Percentiles rank a stretch among this genome's conserved stretches.
Evolutionary conservation across 441 rosid species (phyloP).

Genomic region (Populus hybrid): DNA sequence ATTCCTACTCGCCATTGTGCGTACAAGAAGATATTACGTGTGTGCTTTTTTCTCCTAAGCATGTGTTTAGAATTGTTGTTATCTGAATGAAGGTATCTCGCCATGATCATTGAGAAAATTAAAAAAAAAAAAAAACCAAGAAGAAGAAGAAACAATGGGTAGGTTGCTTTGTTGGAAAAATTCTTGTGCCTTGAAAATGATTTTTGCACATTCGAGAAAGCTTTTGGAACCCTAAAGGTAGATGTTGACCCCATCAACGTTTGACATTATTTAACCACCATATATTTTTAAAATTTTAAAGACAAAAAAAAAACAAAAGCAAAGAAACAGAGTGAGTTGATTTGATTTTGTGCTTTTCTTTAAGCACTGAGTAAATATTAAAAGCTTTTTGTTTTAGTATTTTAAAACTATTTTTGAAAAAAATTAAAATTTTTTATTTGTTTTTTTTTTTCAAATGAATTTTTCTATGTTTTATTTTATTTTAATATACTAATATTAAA

Average conservation of each 20-base stretch:
- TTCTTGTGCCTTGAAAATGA: slow-evolving; percentile 24
- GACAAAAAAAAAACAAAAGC: neutral
- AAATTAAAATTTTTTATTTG: too few species aligned
- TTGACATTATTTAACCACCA: slow-evolving; percentile 19
- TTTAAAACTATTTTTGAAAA: too few species aligned
- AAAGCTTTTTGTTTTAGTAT: too few species aligned
- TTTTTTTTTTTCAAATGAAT: too few species aligned
- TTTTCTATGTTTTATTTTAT: too few species aligned
- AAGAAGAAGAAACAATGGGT: slow-evolving; percentile 5
- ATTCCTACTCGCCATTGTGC: neutral
- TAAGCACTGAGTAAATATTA: neutral
- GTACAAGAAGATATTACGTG: too few species aligned
- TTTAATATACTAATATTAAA: too few species aligned
- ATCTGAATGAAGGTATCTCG: neutral
- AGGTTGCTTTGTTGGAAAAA: slow-evolving; percentile 11
- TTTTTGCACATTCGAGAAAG: slow-evolving; percentile 23
- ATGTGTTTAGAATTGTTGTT: neutral
- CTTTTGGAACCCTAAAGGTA: slow-evolving; percentile 6
- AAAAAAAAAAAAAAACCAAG: neutral
- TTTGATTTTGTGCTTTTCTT: neutral
- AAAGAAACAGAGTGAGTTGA: neutral
- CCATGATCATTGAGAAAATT: too few species aligned
- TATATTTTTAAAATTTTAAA: neutral
- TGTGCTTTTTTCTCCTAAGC: too few species aligned
- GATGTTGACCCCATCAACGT: slow-evolving; percentile 18